Conservation (phyloP, 2,329 filamentous ascomycete genomes). For the Ciborinia camelliae region DNA sequence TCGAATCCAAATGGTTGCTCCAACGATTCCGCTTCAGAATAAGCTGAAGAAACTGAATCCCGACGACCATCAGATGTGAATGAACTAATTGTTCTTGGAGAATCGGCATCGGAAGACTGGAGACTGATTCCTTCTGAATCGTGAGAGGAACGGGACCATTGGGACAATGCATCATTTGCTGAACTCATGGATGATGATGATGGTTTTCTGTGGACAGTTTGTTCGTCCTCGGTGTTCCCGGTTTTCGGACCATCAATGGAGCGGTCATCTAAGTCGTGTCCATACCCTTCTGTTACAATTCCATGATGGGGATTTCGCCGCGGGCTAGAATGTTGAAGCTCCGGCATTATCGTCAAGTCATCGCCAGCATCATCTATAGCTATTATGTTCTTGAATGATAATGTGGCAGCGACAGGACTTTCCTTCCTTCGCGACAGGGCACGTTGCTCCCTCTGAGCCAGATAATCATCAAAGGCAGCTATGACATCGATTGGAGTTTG, state of each 20-base stretch:
- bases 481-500: conserved; percentile 40
- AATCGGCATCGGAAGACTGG: neutral
- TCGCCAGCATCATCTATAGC: conserved; percentile 38
- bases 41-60: neutral
- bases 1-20: neutral
- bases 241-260: neutral
- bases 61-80: neutral
- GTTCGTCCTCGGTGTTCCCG: neutral
- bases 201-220: neutral
- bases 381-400: conserved; percentile 30
- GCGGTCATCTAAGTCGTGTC: conserved; percentile 42
- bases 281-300: conserved; percentile 52
- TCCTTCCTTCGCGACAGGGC: conserved; percentile 10
- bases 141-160: conserved; percentile 16
- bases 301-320: conserved; percentile 44
- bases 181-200: conserved; percentile 4
- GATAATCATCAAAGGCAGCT: conserved; percentile 53
- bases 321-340: conserved; percentile 31
- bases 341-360: conserved; percentile 28
- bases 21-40: neutral
- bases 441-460: conserved; percentile 39
- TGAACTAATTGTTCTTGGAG: conserved; percentile 4
- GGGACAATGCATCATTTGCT: conserved; percentile 2
- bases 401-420: conserved; percentile 23
- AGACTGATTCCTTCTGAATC: conserved; percentile 13